These are phyloP conservation scores for Oryza rufipogon DNA, from an alignment of 176 grass and related monocot genomes.

Conservation along the genomic window DNA sequence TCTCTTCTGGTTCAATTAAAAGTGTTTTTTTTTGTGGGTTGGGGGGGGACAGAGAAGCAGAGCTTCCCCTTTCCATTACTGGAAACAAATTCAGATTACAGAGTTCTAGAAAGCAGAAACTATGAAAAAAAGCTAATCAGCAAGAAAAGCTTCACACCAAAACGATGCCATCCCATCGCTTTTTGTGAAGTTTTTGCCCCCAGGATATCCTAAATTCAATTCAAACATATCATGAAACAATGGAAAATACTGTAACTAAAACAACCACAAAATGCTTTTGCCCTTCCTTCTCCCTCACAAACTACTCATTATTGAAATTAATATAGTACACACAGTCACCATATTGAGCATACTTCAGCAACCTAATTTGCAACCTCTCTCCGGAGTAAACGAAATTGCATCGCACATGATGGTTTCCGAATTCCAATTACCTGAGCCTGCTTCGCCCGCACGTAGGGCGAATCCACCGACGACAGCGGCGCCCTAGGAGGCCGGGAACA, in stretches of 20 bases:
- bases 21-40: not conserved
- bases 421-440: constrained; percentile 54
- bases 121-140: too few species aligned
- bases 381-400: constrained; percentile 1
- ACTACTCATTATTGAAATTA: not conserved
- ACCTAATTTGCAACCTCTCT: not conserved
- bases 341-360: not conserved
- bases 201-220: too few species aligned
- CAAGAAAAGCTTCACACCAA: too few species aligned
- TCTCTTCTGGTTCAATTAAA: constrained; percentile 17
- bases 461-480: constrained; percentile 43
- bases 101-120: too few species aligned
- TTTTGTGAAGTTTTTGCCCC: too few species aligned
- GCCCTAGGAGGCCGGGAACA: constrained; percentile 38
- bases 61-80: too few species aligned
- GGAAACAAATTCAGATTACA: too few species aligned
- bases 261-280: not conserved
- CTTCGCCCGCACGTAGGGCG: constrained; percentile 59
- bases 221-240: constrained; percentile 12
- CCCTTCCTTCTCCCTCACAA: not conserved
- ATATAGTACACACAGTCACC: not conserved
- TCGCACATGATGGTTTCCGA: not conserved
- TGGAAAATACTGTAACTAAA: not conserved
- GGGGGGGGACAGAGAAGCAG: too few species aligned
- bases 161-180: too few species aligned